Base-by-base conservation (phyloP, 2,329 filamentous ascomycete species). In the Lecanosticta acicola region DNA sequence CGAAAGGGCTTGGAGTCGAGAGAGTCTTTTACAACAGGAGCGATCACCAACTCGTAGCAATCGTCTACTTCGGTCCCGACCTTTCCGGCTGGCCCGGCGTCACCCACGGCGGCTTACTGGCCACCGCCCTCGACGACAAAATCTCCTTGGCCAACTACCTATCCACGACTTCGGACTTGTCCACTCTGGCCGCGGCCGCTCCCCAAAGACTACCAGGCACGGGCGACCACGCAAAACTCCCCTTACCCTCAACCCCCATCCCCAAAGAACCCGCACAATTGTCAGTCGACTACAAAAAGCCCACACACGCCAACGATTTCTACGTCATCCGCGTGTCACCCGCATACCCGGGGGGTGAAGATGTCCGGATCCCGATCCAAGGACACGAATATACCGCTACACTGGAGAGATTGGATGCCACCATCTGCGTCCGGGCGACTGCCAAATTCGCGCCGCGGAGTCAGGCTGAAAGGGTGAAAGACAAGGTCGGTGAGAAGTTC, bases 71-170 rank as follows among this genome's bases (percentile, higher is more conserved):
- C 43, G 86, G 85, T 4, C 64, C 71, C n/a, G 77, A 72, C 1
- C 61, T 84, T 16, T 71, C 75, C 39, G 85, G 86, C 3, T 90
- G 84, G 83, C 85, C 85, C 1, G 76, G 77, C 10, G 72, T 85
- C 33, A 79, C 81, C 41, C 85, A 91, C 67, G 85, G 85, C 45
- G 85, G 85, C 11, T 72, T 76, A 4, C 72, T 85, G 39, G 83
- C 81, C 5, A 87, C 81, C 0, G 64, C 86, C 3, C 66, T 89
- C 32, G 79, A 86, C 62, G 85, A 89, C 69, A 77, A 75, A 41
- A 71, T 87, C 50, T 80, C 80, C n/a, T 72, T 83, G 35, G 81
- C 79, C 75, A 78, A 57, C 67, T 83, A 54, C 76, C 80, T 59
- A 71, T 81, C 53, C 2, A 33, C 54, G 8, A 49, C 48, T 1